A percentile compares a stretch with the other conserved stretches of the same genome.
These are phyloP conservation scores for Rhizopogon sp. DNA, from an alignment of 768 basidiomycete species.

Conservation along the genomic window DNA sequence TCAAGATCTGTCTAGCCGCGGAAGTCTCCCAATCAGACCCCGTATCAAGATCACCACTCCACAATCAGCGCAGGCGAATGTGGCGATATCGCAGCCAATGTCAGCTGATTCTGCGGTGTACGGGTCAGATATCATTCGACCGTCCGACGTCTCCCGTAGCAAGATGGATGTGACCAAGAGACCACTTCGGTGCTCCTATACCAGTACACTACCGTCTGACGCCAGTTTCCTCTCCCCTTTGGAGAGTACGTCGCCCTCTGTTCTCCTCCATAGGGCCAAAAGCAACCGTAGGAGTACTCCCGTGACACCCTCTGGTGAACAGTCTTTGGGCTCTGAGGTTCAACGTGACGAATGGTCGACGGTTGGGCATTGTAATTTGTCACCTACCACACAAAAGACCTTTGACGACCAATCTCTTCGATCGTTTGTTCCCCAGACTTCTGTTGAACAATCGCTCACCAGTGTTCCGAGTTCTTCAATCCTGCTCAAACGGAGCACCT, in stretches of 20 bases:
- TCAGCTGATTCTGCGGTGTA: slow-evolving; percentile 11
- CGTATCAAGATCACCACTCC: slow-evolving; percentile 4
- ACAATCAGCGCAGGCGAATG: slow-evolving; percentile 3
- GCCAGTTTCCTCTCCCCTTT: slow-evolving; percentile 1
- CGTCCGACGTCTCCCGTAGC: not conserved
- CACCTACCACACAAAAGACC: slow-evolving; percentile 5
- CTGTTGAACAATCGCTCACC: not conserved
- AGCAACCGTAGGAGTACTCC: not conserved
- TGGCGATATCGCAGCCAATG: not conserved
- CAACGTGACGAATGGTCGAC: slow-evolving; percentile 1
- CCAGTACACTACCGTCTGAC: slow-evolving; percentile 1
- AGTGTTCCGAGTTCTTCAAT: not conserved
- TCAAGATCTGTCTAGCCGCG: not conserved
- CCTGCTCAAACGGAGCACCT: not conserved
- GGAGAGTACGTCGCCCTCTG: not conserved
- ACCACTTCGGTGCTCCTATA: not conserved
- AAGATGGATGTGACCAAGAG: not conserved
- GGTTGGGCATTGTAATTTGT: slow-evolving; percentile 4
- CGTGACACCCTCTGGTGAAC: not conserved
- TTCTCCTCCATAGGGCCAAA: not conserved
- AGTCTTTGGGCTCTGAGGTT: not conserved
- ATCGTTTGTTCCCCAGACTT: not conserved
- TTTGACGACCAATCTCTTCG: slow-evolving; percentile 4
- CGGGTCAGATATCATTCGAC: slow-evolving; percentile 26
- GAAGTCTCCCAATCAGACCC: not conserved